Base-by-base conservation (phyloP, 75 land plant species). In the Adiantum capillusveneris region DNA sequence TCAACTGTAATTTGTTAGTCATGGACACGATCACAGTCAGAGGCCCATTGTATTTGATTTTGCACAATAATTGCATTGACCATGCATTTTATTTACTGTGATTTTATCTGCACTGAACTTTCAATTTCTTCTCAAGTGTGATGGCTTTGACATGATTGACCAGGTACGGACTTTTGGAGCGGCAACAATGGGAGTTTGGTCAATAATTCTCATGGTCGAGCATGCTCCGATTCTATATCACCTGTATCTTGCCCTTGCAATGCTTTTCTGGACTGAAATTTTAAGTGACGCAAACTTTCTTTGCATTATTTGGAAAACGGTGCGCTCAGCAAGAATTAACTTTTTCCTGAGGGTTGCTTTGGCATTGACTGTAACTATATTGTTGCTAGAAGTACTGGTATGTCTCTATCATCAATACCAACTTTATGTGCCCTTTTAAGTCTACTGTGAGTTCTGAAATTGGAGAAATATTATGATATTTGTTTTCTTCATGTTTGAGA, bases 301-400 rank as follows among this genome's bases (percentile, higher is more conserved):
- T 17, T 71, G 58, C 58, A 76, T 65, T 28, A 29, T 88, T 30
- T 81, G 84, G 80, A 76, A 57, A 42, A 56, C 66, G n/a, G 13
- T 83, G 20, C 25, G 20, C 31, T 44, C 57, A 39, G 57, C 65
- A 57, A 68, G 62, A 56, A 34, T 71, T 17, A 27, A 52, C 30
- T 67, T 31, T 42, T 24, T 75, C 37, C 19, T 44, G 11, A 80
- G 76, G 50, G 61, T 78, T 26, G 37, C 80, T 0, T 60, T 68
- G 6, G 62, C 70, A 52, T 63, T 45, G 42, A 27, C 55, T 31
- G 65, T 76, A 5, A 70, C 94, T 14, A 51, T 88, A 18, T 44
- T 84, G 29, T 75, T 88, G 55, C 79, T 85, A 70, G 93, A 92
- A 69, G 57, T 88, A 53, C 80, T 92, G 84, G 97, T 92, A 83